Evolutionary conservation across 768 basidiomycete genomes (phyloP), one percentile per base, ranked within the genome.

Genomic region (Lactifluus echinatus): DNA sequence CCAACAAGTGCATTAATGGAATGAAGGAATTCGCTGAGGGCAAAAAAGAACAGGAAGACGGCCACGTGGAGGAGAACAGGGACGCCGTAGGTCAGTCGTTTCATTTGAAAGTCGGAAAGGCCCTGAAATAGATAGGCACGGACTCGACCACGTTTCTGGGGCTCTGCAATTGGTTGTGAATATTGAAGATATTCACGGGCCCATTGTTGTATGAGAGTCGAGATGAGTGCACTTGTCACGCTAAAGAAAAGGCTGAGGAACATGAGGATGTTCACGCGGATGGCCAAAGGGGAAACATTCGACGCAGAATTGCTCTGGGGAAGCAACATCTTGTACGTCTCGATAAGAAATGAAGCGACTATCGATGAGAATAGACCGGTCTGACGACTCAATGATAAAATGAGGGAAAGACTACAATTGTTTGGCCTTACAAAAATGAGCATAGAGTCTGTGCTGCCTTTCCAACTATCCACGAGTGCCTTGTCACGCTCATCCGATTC

Each of bases 401-500:
- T 4, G 15, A 21, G 6, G 4, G 12, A 24, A 10, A 7, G 31
- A n/a, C 2, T n/a, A 6, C 8, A 10, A 45, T 28, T 36, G 2
- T 8, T 19, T 14, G 31, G n/a, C 2, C 60, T 33, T 31, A 62
- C 61, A 17, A 62, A 56, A 15, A 62, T 54, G 23, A 62, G 40
- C 43, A 62, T 48, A 0, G 51, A 61, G 24, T 53, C 34, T 34
- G 57, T 63, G 33, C 63, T 54, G 8, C 56, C 23, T 15, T 8
- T 45, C 60, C 61, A 62, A 28, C 54, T 45, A 15, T 62, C 49
- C 1, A 54, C 21, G 10, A 62, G 45, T 10, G 23, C 29, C 45
- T 39, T 51, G 50, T 62, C 60, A n/a, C 51, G 14, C 4, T 28
- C 45, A 28, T 52, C 52, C n/a, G 61, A 61, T 56, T 62, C 60